Evolutionary conservation across 2,329 filamentous ascomycete species (phyloP), one percentile per base, ranked within the genome.

Genomic region (Fusarium udum): DNA sequence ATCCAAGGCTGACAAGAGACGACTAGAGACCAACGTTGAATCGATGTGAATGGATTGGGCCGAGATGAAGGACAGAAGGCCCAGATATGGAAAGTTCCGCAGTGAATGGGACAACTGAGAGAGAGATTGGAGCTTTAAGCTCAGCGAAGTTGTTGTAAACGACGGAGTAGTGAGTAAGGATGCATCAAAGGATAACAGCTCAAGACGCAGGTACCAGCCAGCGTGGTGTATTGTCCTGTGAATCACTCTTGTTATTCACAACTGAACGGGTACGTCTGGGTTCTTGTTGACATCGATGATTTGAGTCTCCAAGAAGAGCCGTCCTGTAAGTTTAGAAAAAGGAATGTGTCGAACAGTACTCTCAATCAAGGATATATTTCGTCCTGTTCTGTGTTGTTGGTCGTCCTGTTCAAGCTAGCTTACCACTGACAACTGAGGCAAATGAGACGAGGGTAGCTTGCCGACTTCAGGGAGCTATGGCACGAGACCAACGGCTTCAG

Each of bases 141-240:
- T 64, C 51, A 58, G 55, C 36, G 31, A 69, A 68, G 45, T 31
- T 69, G 49, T 46, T 40, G 51, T 64, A 45, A 22, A 53, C 42
- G 55, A 57, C 14, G 36, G 58, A 28, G 59, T 18, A 45, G 42
- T 65, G 65, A 34, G 51, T 16, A 51, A 49, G 48, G 46, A 52
- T 69, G 51, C 28, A 34, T 48, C 36, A 59, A 59, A 73, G 42
- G 53, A 69, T 64, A 48, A 36, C 67, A 52, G 61, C 65, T 62
- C 64, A 55, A 60, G 62, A 73, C 71, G 70, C 71, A 71, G 71
- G 71, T 73, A 70, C 71, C 71, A 73, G 70, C 70, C 71, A 58
- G 66, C 61, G 65, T 40, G 59, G 52, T 69, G 51, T 46, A 55
- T 45, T 53, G 51, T 57, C 18, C 51, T 63, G 56, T 49, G 31